A percentile compares a stretch with the other conserved stretches of the same genome.
Evolutionary conservation across 441 rosid genomes (phyloP).

Genomic region (Theobroma grandiflorum): DNA sequence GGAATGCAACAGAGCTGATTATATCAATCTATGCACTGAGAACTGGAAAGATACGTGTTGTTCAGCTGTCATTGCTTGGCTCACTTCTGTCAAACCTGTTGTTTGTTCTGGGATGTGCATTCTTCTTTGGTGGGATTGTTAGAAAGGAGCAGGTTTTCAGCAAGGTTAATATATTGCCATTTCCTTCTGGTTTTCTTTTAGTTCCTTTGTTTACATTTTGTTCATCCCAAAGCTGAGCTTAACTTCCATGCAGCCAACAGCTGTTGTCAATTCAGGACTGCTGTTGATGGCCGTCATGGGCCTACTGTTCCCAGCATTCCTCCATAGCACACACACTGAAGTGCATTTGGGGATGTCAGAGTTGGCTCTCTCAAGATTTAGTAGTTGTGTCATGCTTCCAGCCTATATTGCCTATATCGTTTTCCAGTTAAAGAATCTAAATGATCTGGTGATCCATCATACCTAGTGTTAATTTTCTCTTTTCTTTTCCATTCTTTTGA

Average conservation of each 20-base stretch:
- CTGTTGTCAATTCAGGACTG: constrained; percentile 79
- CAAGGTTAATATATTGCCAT: constrained; percentile 52
- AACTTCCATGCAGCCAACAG: constrained; percentile 61
- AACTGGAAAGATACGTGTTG: constrained; percentile 85
- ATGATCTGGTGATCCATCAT: constrained; percentile 48
- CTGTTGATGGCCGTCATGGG: constrained; percentile 97
- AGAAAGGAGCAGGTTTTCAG: constrained; percentile 75
- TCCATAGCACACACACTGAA: constrained; percentile 83
- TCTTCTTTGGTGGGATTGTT: constrained; percentile 86
- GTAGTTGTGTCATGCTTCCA: constrained; percentile 90
- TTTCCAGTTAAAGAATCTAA: constrained; percentile 74
- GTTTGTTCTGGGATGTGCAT: constrained; percentile 94
- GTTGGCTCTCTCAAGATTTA: constrained; percentile 90
- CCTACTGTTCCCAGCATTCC: constrained; percentile 85
- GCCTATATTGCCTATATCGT: constrained; percentile 82
- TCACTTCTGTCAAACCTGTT: constrained; percentile 92
- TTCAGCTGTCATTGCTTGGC: constrained; percentile 84
- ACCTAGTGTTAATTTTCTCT: not conserved
- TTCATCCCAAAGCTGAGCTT: constrained; percentile 22
- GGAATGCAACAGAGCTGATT: constrained; percentile 91
- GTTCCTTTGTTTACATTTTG: not conserved
- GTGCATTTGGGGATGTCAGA: constrained; percentile 85
- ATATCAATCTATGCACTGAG: constrained; percentile 84
- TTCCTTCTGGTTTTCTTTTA: not conserved
- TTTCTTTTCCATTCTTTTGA: not conserved